Base-by-base conservation (phyloP, 441 rosid species). In the Gossypium lobatum region DNA sequence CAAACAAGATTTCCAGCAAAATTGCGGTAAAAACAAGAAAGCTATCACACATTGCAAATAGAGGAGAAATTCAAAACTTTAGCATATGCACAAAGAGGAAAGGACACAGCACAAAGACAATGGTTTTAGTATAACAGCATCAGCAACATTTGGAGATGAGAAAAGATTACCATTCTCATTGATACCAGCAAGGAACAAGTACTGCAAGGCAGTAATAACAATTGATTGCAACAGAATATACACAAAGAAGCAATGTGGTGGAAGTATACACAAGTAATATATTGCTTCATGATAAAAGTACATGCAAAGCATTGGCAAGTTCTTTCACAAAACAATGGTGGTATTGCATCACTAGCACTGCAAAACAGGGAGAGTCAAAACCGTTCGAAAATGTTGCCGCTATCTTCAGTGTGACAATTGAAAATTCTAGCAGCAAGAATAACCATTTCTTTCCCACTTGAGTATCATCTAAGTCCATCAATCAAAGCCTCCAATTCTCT, bases 401-500 rank as follows among this genome's bases (percentile, higher is more conserved):
- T 77, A 45, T 62, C 78, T 80, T 82, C 69, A 50, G 83, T 79
- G 81, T 69, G 46, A 83, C 73, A 74, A 75, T 71, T 73, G 75
- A 82, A 61, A 80, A 57, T 28, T 65, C 46, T 64, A 78, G 80
- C 79, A 71, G 85, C 70, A 68, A 57, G 57, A 57, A 65, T 6
- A 69, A 53, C 11, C 25, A 60, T 70, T 66, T 73, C 73, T 34
- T 75, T 53, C 28, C 31, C 11, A 66, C 59, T 6, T 55, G 50
- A 31, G 74, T 31, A 81, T 92, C 83, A 92, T 85, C 97, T 86
- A 20, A 79, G 80, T 67, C 94, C 91, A 75, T 92, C 90, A 21
- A 91, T 72, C 80, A 91, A 83, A 31, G 83, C 90, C 81, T 91
- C 97, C 82, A 94, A 80, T 77, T 94, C 97, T 84, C 97, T 83